These are phyloP conservation scores for Bisporella sp. DNA, from an alignment of 2,329 filamentous ascomycete species.

Conservation along the genomic window DNA sequence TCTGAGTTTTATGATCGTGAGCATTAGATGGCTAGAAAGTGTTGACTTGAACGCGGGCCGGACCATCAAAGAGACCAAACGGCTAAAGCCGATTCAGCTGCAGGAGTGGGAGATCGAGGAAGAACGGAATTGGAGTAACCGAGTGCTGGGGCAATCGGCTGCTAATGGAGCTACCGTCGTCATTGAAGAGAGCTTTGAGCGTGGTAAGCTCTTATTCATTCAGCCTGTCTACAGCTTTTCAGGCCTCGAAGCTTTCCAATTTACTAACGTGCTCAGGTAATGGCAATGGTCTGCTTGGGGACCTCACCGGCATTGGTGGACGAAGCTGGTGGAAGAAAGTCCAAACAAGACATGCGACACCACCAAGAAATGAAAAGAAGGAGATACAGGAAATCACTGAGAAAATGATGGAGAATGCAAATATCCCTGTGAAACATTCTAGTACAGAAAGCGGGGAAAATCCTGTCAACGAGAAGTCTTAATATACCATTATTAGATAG, in stretches of 20 bases:
- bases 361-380: background rate
- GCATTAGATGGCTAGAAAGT: conserved; percentile 81
- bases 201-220: conserved; percentile 4
- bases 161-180: background rate
- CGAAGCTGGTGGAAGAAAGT: conserved; percentile 19
- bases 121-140: conserved; percentile 7
- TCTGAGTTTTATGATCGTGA: conserved; percentile 79
- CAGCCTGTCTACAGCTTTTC: no score
- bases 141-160: background rate
- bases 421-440: background rate
- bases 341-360: background rate
- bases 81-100: conserved; percentile 13
- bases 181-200: conserved; percentile 14
- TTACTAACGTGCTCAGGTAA: background rate
- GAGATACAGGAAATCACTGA: background rate
- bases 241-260: no score
- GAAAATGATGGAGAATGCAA: conserved; percentile 2
- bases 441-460: no score
- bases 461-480: no score
- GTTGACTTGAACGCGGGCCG: conserved; percentile 41
- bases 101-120: conserved; percentile 13
- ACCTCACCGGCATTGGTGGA: conserved; percentile 18
- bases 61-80: conserved; percentile 28
- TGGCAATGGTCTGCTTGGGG: conserved; percentile 1
- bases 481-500: no score